Percentiles rank a stretch among this genome's conserved stretches.
These are phyloP conservation scores for Phytophthora hybrid DNA, from an alignment of 352 stramenopile genomes.

Conservation along the genomic window DNA sequence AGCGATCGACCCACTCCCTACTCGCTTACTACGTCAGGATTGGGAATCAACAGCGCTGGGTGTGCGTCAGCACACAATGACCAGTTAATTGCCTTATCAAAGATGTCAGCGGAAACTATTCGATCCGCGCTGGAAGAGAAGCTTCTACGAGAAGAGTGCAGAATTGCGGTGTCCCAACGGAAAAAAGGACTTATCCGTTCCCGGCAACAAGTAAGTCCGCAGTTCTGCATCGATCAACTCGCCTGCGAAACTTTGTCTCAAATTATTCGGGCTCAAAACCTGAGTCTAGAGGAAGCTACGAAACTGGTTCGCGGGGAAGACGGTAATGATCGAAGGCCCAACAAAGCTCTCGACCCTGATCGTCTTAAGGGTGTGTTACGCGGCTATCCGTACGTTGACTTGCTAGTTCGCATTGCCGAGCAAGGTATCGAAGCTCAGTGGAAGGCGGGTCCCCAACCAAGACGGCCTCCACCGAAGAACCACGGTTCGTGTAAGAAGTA, in stretches of 20 bases:
- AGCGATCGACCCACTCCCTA: too few relatives aligned
- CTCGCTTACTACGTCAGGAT: too few relatives aligned
- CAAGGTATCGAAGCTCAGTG: neutral
- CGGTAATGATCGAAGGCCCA: neutral
- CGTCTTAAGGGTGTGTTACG: neutral
- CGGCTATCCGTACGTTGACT: neutral
- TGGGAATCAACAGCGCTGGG: too few relatives aligned
- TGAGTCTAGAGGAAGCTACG: neutral
- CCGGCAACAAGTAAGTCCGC: too few relatives aligned
- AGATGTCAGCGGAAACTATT: neutral
- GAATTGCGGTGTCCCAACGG: too few relatives aligned
- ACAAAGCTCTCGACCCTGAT: neutral
- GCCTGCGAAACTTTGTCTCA: too few relatives aligned
- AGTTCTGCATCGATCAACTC: too few relatives aligned
- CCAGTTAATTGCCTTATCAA: neutral
- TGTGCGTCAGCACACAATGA: too few relatives aligned
- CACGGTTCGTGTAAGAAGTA: constrained; percentile 10
- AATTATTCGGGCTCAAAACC: too few relatives aligned
- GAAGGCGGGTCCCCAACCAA: neutral
- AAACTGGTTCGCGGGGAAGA: neutral
- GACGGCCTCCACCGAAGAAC: constrained; percentile 2
- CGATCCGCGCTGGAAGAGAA: too few relatives aligned
- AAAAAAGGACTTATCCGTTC: too few relatives aligned
- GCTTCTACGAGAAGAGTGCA: too few relatives aligned
- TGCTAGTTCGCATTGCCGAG: neutral